phyloP scores from a whole-genome alignment of 2,329 filamentous ascomycete genomes.

The Aspergillus uvarum region DNA sequence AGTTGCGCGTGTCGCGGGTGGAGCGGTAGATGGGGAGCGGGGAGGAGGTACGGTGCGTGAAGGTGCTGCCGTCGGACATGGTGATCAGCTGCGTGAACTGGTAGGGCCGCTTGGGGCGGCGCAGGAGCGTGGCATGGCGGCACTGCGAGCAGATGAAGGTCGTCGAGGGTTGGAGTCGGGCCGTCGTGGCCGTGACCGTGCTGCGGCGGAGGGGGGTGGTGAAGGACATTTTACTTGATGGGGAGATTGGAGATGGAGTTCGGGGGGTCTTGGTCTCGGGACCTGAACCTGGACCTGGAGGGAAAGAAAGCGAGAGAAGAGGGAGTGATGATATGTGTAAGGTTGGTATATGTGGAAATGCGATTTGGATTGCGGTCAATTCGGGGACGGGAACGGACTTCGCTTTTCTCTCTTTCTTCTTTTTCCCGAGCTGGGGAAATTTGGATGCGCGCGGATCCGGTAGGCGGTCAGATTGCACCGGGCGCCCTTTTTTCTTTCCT shows the following conservation, averaged over 20 bases:
- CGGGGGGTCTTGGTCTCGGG: too few species aligned
- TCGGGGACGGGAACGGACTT: neutral
- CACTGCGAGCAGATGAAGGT: constrained; percentile 58
- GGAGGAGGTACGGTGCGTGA: constrained; percentile 52
- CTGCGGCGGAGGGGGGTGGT: constrained; percentile 38
- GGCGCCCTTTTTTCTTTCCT: constrained; percentile 16
- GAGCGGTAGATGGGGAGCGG: constrained; percentile 58
- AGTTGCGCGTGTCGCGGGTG: constrained; percentile 85
- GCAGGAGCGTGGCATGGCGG: constrained; percentile 80
- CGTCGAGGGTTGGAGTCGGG: constrained; percentile 26
- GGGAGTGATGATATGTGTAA: neutral
- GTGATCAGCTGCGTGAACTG: constrained; percentile 96
- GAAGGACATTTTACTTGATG: constrained; percentile 32
- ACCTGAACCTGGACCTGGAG: too few species aligned
- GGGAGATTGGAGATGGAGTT: too few species aligned
- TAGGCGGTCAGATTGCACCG: constrained; percentile 26
- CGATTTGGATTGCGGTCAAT: constrained; percentile 8
- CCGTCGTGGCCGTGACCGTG: constrained; percentile 31
- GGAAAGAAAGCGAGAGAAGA: neutral
- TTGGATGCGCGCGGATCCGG: constrained; percentile 30
- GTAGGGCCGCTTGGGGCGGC: constrained; percentile 87
- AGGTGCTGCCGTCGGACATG: constrained; percentile 86
- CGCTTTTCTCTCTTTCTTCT: constrained; percentile 17
- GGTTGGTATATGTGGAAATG: constrained; percentile 9
- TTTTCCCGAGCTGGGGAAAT: constrained; percentile 31